Percentiles rank a stretch among this genome's conserved stretches.
Evolutionary conservation across 1,284 basidiomycete genomes (phyloP).

Genomic region (Trichosporon sp.): DNA sequence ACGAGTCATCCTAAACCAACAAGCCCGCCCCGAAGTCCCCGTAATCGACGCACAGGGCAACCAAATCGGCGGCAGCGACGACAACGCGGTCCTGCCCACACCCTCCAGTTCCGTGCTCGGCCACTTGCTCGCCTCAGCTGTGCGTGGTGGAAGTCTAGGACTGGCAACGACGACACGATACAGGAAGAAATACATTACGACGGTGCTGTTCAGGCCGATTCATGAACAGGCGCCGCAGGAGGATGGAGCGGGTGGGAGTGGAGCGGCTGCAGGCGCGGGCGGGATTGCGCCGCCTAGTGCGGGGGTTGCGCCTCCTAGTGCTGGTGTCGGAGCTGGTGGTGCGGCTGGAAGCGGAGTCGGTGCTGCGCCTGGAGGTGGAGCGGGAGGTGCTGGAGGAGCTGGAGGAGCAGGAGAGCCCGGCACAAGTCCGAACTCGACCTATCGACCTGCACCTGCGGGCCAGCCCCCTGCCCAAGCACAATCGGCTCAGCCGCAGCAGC

Average conservation of each 20-base stretch:
- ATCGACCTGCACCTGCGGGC: not conserved
- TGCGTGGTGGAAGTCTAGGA: conserved; percentile 86
- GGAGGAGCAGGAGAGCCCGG: too few relatives aligned
- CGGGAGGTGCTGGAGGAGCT: too few relatives aligned
- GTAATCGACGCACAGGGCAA: conserved; percentile 21
- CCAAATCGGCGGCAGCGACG: conserved; percentile 56
- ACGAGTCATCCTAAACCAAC: conserved; percentile 75
- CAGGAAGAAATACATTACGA: conserved; percentile 76
- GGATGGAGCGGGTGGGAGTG: not conserved
- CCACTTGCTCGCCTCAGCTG: conserved; percentile 78
- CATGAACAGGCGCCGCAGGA: not conserved
- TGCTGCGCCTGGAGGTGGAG: too few relatives aligned
- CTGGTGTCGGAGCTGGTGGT: too few relatives aligned
- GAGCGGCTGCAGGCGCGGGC: too few relatives aligned
- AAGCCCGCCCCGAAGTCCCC: conserved; percentile 38
- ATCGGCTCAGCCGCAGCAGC: not conserved
- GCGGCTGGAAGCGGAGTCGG: too few relatives aligned
- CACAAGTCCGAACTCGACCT: not conserved
- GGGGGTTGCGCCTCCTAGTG: too few relatives aligned
- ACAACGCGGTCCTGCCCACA: conserved; percentile 76
- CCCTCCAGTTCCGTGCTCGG: conserved; percentile 78
- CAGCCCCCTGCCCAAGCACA: not conserved
- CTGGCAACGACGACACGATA: conserved; percentile 92
- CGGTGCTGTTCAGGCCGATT: conserved; percentile 53
- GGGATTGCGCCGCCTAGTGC: too few relatives aligned